A percentile compares a stretch with the other conserved stretches of the same genome.
Conservation (phyloP, 2,329 filamentous ascomycete genomes). For the Clonostachys chloroleuca region DNA sequence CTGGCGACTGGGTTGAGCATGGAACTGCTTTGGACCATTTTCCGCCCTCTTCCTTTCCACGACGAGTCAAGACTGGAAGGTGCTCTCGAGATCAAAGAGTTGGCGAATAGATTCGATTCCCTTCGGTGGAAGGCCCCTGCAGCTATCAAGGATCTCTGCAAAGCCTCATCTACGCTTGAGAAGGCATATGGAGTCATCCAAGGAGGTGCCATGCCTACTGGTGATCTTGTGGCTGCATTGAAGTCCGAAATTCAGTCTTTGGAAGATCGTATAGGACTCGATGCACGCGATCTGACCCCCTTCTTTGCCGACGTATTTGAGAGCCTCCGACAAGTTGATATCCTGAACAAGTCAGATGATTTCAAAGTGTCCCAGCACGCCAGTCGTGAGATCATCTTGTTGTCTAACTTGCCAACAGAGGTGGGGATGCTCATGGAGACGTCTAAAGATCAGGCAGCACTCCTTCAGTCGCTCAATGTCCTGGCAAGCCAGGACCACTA, state of each 20-base stretch:
- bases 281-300: slow-evolving; percentile 34
- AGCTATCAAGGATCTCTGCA: slow-evolving; percentile 44
- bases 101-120: slow-evolving; percentile 56
- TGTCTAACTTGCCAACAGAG: slow-evolving; percentile 36
- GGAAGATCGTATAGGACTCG: slow-evolving; percentile 36
- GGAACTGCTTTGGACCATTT: slow-evolving; percentile 70
- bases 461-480: slow-evolving; percentile 41
- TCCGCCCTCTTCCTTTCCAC: slow-evolving; percentile 59
- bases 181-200: slow-evolving; percentile 53
- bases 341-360: slow-evolving; percentile 20
- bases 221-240: slow-evolving; percentile 44
- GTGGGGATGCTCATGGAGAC: slow-evolving; percentile 19
- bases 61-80: slow-evolving; percentile 38
- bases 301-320: slow-evolving; percentile 55
- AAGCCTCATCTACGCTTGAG: slow-evolving; percentile 48
- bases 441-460: slow-evolving; percentile 1
- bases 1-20: slow-evolving; percentile 74
- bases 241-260: slow-evolving; percentile 46
- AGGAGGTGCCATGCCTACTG: slow-evolving; percentile 27
- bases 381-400: slow-evolving; percentile 35
- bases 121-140: slow-evolving; percentile 55
- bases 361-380: not conserved
- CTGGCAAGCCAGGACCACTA: slow-evolving; percentile 32
- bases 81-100: slow-evolving; percentile 44
- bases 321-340: slow-evolving; percentile 44